Evolutionary conservation across 1,284 basidiomycete species (phyloP), one percentile per base, ranked within the genome.

Genomic region (Takashimella koratensis): DNA sequence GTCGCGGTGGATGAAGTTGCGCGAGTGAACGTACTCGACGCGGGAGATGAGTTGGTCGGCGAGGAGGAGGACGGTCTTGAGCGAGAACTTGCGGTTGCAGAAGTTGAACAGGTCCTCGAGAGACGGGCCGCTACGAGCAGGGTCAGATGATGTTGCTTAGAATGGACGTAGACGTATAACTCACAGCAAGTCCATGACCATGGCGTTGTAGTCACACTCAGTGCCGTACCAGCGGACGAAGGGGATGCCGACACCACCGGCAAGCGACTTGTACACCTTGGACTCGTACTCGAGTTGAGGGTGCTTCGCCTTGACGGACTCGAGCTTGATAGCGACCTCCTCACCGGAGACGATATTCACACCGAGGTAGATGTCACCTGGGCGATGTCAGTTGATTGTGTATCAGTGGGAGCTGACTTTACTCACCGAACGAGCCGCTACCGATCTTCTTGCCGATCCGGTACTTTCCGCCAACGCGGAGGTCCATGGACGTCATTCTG

Each of bases 281-380:
- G 86, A 92, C 78, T 98, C 95, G 73, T 99, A 98, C 78, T 98
- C 95, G 69, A 98, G 88, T 79, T 98, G 96, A n/a, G 96, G 95
- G 72, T 98, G 94, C 79, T 98, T 98, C 65, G 96, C 95, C 79
- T 98, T 98, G 79, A 98, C 91, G 1, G 93, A 97, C 79, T 98
- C 96, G 67, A 99, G 88, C 80, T 99, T 98, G 84, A 98, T 98
- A 72, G 94, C 96, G 56, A 98, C 96, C 76, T 98, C 95, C 76
- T 99, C 94, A 48, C 95, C 95, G n/a, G 94, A 97, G 75, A 98
- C 98, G 79, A 98, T 98, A 83, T 98, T 98, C 78, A 97, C 94
- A 59, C 96, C 96, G 58, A 98, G 89, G 78, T 98, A 98, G 77
- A 99, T 98, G 74, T 98, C 95, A 79, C 93, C 92, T 94, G 51